phyloP scores from a whole-genome alignment of 1,284 basidiomycete genomes.

The Sporisorium graminicola region DNA sequence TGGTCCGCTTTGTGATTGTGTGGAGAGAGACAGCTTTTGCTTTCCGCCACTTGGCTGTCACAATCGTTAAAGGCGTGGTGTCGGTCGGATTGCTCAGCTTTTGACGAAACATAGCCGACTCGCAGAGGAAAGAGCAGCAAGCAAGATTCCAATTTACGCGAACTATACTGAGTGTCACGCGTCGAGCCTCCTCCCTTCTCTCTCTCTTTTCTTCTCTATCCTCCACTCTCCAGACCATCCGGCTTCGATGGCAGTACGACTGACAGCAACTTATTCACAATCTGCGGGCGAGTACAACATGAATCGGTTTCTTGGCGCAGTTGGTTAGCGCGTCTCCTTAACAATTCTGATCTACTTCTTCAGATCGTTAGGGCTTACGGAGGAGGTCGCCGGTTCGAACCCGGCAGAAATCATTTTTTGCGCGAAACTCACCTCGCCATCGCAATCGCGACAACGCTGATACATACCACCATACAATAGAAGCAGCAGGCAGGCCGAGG shows the following conservation, averaged over 20 bases:
- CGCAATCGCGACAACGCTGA: neutral
- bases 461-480: too few relatives aligned
- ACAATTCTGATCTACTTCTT: conserved; percentile 28
- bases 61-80: neutral
- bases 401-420: conserved; percentile 53
- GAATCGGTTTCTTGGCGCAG: conserved; percentile 50
- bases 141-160: conserved; percentile 1
- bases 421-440: too few relatives aligned
- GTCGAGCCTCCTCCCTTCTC: neutral
- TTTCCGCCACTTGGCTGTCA: neutral
- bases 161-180: conserved; percentile 5
- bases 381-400: conserved; percentile 61
- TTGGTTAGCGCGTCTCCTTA: conserved; percentile 59
- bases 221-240: too few relatives aligned
- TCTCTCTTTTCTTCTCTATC: neutral
- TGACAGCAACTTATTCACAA: too few relatives aligned
- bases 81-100: conserved; percentile 21
- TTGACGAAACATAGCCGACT: neutral
- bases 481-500: neutral
- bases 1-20: neutral
- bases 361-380: conserved; percentile 53
- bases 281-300: too few relatives aligned
- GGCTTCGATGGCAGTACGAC: too few relatives aligned
- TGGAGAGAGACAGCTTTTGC: neutral
- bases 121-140: neutral